Evolutionary conservation across 352 stramenopile species (phyloP), one percentile per base, ranked within the genome.

Genomic region (Pythium brachiatum): DNA sequence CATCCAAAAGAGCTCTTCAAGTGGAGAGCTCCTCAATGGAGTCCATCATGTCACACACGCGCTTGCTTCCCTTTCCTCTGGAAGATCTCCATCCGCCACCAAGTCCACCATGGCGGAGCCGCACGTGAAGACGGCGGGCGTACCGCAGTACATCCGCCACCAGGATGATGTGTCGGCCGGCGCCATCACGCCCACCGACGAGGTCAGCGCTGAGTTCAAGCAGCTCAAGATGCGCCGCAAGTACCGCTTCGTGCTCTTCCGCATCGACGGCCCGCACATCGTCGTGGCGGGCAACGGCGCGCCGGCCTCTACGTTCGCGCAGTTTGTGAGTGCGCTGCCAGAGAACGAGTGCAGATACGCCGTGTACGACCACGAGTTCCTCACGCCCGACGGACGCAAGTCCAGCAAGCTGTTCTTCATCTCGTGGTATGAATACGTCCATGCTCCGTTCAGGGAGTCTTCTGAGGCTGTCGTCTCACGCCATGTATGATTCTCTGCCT

Each of bases 191-290:
- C 86, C 83, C 31, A 82, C 81, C 0, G 73, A 75, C 2, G 74
- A 79, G 7, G 81, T 90, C 27, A 50, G 78, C 47, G 61, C 68
- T 8, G 83, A 90, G 61, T 96, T 95, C 66, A 88, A 91, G 67
- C 80, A 88, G 69, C 81, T 96, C 66, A 96, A 96, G 74, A 93
- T 96, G 82, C 78, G 83, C 4, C 84, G 88, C 70, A 88, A 92
- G 68, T 83, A 92, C 66, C 88, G 88, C 69, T 96, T 78, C 58
- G 71, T 95, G 51, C 58, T 96, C 44, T 91, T 92, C 67, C 80
- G 81, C 60, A 95, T 96, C 66, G 83, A 94, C 31, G 81, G 68
- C 23, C 76, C 82, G 32, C 71, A 86, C 31, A 79, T 96, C 46
- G 62, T 84, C 3, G 79, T 93, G 7, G 88, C 89, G 59, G 53